phyloP scores from a whole-genome alignment of 257 asterid species.

The Thymus mandschuricus region DNA sequence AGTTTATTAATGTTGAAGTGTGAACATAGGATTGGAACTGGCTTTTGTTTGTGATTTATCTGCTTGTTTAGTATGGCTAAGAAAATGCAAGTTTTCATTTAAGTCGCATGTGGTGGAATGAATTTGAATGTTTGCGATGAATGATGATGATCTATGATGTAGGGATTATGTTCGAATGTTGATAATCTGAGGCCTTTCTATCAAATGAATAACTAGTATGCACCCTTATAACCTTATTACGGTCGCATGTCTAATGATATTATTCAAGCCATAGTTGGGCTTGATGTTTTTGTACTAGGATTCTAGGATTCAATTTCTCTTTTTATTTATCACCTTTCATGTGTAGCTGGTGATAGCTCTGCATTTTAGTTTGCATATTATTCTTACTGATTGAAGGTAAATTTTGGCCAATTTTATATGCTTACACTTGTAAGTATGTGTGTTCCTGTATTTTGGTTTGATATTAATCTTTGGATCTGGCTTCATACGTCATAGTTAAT shows the following conservation, averaged over 20 bases:
- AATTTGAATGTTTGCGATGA: constrained; percentile 15
- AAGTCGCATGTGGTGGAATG: constrained; percentile 13
- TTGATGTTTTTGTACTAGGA: not conserved
- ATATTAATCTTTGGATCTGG: not conserved
- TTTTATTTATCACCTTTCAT: not conserved
- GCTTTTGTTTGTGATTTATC: not conserved
- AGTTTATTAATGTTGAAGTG: not conserved
- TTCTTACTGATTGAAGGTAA: not conserved
- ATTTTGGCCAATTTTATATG: not conserved
- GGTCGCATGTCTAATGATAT: not conserved
- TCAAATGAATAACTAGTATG: not conserved
- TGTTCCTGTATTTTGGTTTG: not conserved
- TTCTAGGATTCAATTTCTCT: not conserved
- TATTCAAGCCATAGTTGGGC: not conserved
- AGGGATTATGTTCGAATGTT: not conserved
- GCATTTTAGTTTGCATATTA: constrained; percentile 9
- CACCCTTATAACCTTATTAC: not conserved
- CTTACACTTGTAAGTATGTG: not conserved
- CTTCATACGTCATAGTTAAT: not conserved
- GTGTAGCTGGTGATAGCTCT: not conserved
- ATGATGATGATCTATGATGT: constrained; percentile 22
- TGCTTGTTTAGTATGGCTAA: not conserved
- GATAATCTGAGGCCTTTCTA: constrained; percentile 7
- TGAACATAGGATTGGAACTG: not conserved
- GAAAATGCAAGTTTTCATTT: constrained; percentile 22